Evolutionary conservation across 1,284 basidiomycete genomes (phyloP).

Genomic region (Ustilago loliicola): DNA sequence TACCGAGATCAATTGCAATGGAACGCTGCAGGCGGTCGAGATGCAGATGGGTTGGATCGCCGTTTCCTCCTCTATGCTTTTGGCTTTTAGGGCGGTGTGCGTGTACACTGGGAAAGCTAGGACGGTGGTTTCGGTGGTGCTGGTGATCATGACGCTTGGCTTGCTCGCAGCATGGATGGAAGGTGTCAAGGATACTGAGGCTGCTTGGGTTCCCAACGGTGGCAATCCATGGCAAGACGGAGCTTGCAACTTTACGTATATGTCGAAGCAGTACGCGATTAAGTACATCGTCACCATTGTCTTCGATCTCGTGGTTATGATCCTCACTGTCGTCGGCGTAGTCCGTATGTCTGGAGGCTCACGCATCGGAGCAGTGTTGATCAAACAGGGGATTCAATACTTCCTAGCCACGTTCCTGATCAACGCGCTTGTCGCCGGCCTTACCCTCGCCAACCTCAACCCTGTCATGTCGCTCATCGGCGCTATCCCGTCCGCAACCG

Average conservation of each 20-base stretch:
- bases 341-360: constrained; percentile 45
- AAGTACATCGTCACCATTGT: constrained; percentile 54
- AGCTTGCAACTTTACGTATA: constrained; percentile 32
- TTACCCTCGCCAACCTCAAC: constrained; percentile 52
- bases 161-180: constrained; percentile 56
- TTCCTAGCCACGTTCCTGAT: constrained; percentile 52
- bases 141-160: constrained; percentile 42
- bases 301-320: constrained; percentile 49
- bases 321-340: constrained; percentile 56
- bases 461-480: constrained; percentile 57
- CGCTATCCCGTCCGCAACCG: constrained; percentile 49
- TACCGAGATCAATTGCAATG: constrained; percentile 42
- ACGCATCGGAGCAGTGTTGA: constrained; percentile 52
- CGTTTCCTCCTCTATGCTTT: constrained; percentile 32
- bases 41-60: constrained; percentile 52
- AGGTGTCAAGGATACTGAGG: constrained; percentile 43
- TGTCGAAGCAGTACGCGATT: constrained; percentile 39
- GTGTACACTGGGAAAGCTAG: constrained; percentile 38
- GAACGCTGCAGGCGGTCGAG: constrained; percentile 36
- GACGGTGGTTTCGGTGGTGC: constrained; percentile 25
- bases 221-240: constrained; percentile 51
- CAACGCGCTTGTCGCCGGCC: constrained; percentile 50
- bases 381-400: constrained; percentile 60
- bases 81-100: constrained; percentile 51
- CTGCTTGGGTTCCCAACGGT: constrained; percentile 31